Evolutionary conservation across 805 yeast genomes (phyloP), one percentile per base, ranked within the genome.

Genomic region (Ogataea methylovora): DNA sequence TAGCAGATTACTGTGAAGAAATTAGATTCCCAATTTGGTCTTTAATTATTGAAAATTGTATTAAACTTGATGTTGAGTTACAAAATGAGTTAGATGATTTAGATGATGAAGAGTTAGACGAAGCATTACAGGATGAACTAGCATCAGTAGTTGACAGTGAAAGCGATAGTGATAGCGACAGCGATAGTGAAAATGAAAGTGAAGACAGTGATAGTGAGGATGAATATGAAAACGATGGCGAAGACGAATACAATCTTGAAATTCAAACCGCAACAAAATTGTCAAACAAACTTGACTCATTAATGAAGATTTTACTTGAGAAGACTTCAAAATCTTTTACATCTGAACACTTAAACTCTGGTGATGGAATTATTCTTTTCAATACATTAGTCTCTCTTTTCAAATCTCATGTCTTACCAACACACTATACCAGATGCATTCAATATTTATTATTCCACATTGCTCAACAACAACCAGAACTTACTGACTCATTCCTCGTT

Each of bases 31-130:
- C 75, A 30, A 67, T 84, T 6, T 88, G 97, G 96, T 79, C 82
- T 16, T 57, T 84, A 38, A 67, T 88, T 12, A 63, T 87, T 26
- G 95, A 90, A 55, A 73, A 78, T 41, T 71, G 84, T 36, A 85
- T 92, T 39, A 83, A 84, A 43, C 65, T 92, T 30, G 98, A 90
- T 58, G 96, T 88, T 5, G 97, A 87, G 56, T 65, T 88, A 37
- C 95, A 86, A 49, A 86, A 84, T 51, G 92, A 83, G 46, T 60
- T 85, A 38, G 95, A 87, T 47, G 95, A 84, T 44, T 61, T 81
- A 36, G 94, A 84, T 51, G 92, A 84, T 43, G 82, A 75, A 36
- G 76, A 78, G 29, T 71, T 73, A 10, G 79, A 72, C 7, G 76
- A 69, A 8, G 61, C 54, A 2, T 36, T 56, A 16, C 60, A 49